Evolutionary conservation across 306 rosid genomes (phyloP).

Genomic region (Argentina anserina): DNA sequence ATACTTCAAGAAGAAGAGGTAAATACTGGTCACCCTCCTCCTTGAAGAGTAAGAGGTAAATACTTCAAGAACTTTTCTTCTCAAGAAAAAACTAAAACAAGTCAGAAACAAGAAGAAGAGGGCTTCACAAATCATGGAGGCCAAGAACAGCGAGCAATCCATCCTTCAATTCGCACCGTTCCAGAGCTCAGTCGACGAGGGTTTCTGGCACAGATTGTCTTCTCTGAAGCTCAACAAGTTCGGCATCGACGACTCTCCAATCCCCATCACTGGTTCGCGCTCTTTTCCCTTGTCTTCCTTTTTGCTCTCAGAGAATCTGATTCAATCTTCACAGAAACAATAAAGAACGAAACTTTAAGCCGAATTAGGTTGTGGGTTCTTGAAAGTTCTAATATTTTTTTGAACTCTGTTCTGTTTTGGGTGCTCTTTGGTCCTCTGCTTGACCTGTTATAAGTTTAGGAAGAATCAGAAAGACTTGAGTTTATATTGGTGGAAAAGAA

Average conservation of each 20-base stretch:
- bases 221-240: conserved; percentile 92
- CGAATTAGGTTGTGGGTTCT: not conserved
- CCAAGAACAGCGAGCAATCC: conserved; percentile 27
- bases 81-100: not conserved
- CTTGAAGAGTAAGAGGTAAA: no score
- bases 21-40: no score
- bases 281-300: not conserved
- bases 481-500: not conserved
- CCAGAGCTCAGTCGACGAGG: conserved; percentile 88
- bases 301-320: not conserved
- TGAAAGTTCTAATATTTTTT: not conserved
- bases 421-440: not conserved
- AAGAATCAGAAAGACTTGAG: not conserved
- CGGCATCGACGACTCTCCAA: conserved; percentile 94
- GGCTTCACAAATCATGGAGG: conserved; percentile 38
- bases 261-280: conserved; percentile 58
- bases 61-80: no score
- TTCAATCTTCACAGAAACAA: not conserved
- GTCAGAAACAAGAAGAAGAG: not conserved
- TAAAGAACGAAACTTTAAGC: not conserved
- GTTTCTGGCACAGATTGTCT: conserved; percentile 90
- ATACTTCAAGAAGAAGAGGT: no score
- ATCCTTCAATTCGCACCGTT: conserved; percentile 75
- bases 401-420: not conserved
- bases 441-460: not conserved